Evolutionary conservation across 495 filamentous ascomycete species (phyloP).

Genomic region (Podospora didyma): DNA sequence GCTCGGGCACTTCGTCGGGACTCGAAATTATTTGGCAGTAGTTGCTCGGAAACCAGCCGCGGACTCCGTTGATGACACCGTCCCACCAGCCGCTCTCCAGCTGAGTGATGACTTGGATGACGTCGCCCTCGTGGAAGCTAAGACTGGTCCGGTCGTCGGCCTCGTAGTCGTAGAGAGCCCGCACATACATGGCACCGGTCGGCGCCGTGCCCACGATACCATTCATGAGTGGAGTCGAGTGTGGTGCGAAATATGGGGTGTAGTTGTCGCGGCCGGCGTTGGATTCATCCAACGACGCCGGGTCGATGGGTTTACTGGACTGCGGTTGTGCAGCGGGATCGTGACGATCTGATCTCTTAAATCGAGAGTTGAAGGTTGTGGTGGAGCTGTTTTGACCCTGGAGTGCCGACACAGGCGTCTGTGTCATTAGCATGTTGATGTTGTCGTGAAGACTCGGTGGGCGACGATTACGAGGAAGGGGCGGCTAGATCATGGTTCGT

Average conservation of each 20-base stretch:
- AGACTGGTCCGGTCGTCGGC: constrained; percentile 94
- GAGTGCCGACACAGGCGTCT: constrained; percentile 44
- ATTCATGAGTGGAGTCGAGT: constrained; percentile 53
- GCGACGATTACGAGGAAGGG: constrained; percentile 10
- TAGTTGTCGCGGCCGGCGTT: constrained; percentile 34
- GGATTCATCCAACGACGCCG: constrained; percentile 33
- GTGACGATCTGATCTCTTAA: constrained; percentile 11
- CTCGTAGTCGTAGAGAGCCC: constrained; percentile 95
- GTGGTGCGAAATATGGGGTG: constrained; percentile 13
- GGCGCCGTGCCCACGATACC: constrained; percentile 67
- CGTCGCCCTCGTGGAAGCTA: constrained; percentile 91
- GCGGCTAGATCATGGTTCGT: constrained; percentile 7
- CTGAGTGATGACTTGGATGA: constrained; percentile 97
- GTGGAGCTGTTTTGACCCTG: constrained; percentile 37
- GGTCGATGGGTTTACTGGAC: constrained; percentile 28
- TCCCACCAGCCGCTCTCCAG: constrained; percentile 99
- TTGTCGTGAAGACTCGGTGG: constrained; percentile 14
- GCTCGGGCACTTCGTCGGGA: constrained; percentile 58
- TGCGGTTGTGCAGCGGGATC: constrained; percentile 19
- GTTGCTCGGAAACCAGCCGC: constrained; percentile 99
- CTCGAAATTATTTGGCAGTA: constrained; percentile 85
- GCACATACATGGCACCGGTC: constrained; percentile 80
- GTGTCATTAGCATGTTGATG: constrained; percentile 49
- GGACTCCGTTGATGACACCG: constrained; percentile 86
- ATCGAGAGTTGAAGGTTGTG: constrained; percentile 32